Percentiles rank a stretch among this genome's conserved stretches.
Evolutionary conservation across 257 asterid genomes (phyloP).

Genomic region (Asclepias syriaca): DNA sequence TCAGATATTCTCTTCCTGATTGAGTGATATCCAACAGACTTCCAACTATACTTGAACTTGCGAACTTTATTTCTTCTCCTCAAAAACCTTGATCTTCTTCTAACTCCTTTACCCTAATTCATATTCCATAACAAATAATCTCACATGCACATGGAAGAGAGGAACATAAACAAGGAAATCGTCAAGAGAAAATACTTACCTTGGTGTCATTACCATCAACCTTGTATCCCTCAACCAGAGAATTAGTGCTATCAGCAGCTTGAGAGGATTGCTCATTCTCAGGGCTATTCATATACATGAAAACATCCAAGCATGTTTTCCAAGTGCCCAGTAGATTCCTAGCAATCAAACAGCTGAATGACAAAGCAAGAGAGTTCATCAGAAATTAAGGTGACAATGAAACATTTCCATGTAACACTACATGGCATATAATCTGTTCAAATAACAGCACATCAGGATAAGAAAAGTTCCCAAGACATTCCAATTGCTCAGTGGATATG

Average conservation of each 20-base stretch:
- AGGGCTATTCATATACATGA: constrained; percentile 62
- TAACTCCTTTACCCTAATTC: constrained; percentile 66
- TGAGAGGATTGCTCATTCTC: constrained; percentile 44
- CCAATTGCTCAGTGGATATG: background rate
- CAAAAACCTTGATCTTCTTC: constrained; percentile 83
- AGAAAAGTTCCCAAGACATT: background rate
- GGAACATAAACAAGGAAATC: constrained; percentile 5
- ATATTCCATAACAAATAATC: constrained; percentile 7
- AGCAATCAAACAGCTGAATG: constrained; percentile 88
- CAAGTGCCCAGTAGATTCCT: constrained; percentile 85
- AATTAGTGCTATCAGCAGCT: constrained; percentile 44
- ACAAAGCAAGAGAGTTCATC: constrained; percentile 25
- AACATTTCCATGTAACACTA: background rate
- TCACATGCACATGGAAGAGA: constrained; percentile 9
- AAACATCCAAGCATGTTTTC: constrained; percentile 80
- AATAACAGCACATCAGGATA: background rate
- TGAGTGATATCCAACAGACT: constrained; percentile 87
- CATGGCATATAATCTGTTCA: background rate
- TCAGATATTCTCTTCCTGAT: constrained; percentile 82
- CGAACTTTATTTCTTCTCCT: constrained; percentile 92
- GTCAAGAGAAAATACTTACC: constrained; percentile 45
- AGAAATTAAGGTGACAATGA: constrained; percentile 5
- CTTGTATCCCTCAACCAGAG: constrained; percentile 53
- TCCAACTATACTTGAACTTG: constrained; percentile 83
- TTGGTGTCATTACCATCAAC: constrained; percentile 60